phyloP scores from a whole-genome alignment of 805 yeast genomes.

The Candida peoriensis region DNA sequence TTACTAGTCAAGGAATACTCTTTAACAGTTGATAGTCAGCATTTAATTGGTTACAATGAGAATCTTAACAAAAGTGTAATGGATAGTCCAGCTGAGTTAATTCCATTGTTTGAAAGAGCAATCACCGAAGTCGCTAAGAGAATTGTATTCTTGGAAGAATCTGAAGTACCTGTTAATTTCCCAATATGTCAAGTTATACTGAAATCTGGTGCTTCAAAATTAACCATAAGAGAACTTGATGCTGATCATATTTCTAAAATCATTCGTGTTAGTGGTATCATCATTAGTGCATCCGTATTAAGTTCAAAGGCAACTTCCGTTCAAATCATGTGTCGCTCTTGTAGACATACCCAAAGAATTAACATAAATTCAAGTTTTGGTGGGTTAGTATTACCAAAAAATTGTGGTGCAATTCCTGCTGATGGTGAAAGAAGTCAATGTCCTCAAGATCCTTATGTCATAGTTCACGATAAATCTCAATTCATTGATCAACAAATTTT shows the following conservation, averaged over 20 bases:
- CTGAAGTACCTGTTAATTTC: slow-evolving; percentile 47
- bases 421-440: slow-evolving; percentile 57
- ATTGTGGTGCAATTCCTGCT: slow-evolving; percentile 53
- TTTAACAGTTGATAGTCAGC: slow-evolving; percentile 73
- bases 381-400: slow-evolving; percentile 58
- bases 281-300: slow-evolving; percentile 86
- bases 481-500: slow-evolving; percentile 93
- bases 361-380: slow-evolving; percentile 67
- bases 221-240: slow-evolving; percentile 75
- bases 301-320: slow-evolving; percentile 82
- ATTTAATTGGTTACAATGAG: slow-evolving; percentile 82
- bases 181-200: slow-evolving; percentile 84
- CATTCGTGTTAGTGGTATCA: slow-evolving; percentile 87
- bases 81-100: slow-evolving; percentile 84
- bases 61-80: slow-evolving; percentile 77
- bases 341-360: slow-evolving; percentile 73
- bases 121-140: slow-evolving; percentile 80
- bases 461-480: slow-evolving; percentile 89
- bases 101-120: slow-evolving; percentile 80
- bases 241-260: slow-evolving; percentile 86
- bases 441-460: slow-evolving; percentile 88
- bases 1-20: slow-evolving; percentile 69
- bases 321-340: slow-evolving; percentile 80
- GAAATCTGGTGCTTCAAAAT: slow-evolving; percentile 63
- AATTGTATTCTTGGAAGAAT: slow-evolving; percentile 44